phyloP scores from a whole-genome alignment of 805 yeast genomes.

The Lipomyces oligophaga region DNA sequence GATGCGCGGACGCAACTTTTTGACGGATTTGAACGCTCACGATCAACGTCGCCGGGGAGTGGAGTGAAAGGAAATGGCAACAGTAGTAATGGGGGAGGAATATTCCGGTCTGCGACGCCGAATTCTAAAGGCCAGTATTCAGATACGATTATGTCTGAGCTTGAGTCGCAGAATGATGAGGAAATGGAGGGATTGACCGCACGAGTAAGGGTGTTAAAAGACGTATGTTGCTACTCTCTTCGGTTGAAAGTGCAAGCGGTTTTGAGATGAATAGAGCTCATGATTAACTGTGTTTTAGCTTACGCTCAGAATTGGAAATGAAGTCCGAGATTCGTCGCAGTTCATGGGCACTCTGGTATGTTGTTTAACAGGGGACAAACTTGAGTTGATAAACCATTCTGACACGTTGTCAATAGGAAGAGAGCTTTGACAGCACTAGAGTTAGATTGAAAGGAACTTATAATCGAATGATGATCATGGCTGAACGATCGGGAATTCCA shows the following conservation, averaged over 20 bases:
- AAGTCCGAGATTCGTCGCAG: slow-evolving; percentile 52
- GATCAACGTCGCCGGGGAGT: slow-evolving; percentile 22
- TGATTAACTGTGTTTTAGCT: slow-evolving; percentile 33
- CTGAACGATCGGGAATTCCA: slow-evolving; percentile 59
- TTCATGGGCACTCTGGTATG: slow-evolving; percentile 42
- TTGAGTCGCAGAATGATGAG: slow-evolving; percentile 66
- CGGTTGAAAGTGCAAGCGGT: background rate
- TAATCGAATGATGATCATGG: slow-evolving; percentile 58
- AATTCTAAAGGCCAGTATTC: slow-evolving; percentile 39
- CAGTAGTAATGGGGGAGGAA: no score
- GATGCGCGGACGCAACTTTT: slow-evolving; percentile 41
- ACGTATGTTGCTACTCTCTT: slow-evolving; percentile 31
- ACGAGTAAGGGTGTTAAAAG: slow-evolving; percentile 53
- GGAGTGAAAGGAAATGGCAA: no score
- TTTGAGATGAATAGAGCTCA: background rate
- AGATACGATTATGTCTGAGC: slow-evolving; percentile 52
- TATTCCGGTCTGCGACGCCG: slow-evolving; percentile 32
- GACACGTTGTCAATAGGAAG: slow-evolving; percentile 34
- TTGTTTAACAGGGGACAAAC: background rate
- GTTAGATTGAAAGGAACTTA: slow-evolving; percentile 50
- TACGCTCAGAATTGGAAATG: slow-evolving; percentile 59
- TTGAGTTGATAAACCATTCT: background rate
- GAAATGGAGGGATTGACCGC: slow-evolving; percentile 52
- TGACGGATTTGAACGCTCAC: slow-evolving; percentile 31
- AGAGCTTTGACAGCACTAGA: slow-evolving; percentile 48